These are phyloP conservation scores for Raffaelea ambrosiae DNA, from an alignment of 2,329 filamentous ascomycete genomes.

Conservation along the genomic window DNA sequence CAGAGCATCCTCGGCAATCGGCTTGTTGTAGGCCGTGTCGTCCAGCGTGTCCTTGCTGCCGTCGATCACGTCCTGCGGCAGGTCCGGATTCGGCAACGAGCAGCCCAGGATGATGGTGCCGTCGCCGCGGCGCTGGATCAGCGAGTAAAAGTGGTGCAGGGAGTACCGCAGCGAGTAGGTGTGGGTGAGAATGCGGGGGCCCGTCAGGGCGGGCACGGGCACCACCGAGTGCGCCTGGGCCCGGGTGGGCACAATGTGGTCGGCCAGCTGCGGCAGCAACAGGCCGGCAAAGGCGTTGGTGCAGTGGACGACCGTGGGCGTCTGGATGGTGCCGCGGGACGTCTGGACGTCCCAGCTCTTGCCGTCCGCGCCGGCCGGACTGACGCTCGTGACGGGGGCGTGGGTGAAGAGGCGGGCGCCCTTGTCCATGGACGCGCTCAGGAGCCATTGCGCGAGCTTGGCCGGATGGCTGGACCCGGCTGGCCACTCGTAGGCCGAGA, in stretches of 20 bases:
- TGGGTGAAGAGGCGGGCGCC: slow-evolving; percentile 33
- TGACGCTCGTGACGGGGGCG: slow-evolving; percentile 26
- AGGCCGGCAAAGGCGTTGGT: slow-evolving; percentile 30
- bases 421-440: slow-evolving; percentile 24
- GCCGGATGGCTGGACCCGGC: slow-evolving; percentile 39
- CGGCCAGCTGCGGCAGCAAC: slow-evolving; percentile 24
- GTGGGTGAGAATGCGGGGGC: slow-evolving; percentile 20
- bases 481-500: slow-evolving; percentile 42
- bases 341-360: slow-evolving; percentile 24
- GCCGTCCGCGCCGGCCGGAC: slow-evolving; percentile 8
- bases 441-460: slow-evolving; percentile 39
- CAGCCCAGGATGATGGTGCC: slow-evolving; percentile 34
- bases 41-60: slow-evolving; percentile 24
- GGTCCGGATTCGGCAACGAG: slow-evolving; percentile 29
- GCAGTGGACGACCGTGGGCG: slow-evolving; percentile 26
- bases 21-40: slow-evolving; percentile 28
- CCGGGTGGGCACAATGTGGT: slow-evolving; percentile 30
- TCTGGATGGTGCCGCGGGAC: slow-evolving; percentile 21
- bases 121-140: slow-evolving; percentile 35
- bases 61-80: slow-evolving; percentile 21
- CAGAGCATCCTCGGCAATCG: slow-evolving; percentile 28
- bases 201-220: slow-evolving; percentile 27
- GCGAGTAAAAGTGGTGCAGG: slow-evolving; percentile 38
- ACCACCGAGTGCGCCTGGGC: slow-evolving; percentile 35
- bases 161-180: slow-evolving; percentile 38